These are phyloP conservation scores for Cordyceps cicadae DNA, from an alignment of 2,329 filamentous ascomycete genomes.

Conservation along the genomic window DNA sequence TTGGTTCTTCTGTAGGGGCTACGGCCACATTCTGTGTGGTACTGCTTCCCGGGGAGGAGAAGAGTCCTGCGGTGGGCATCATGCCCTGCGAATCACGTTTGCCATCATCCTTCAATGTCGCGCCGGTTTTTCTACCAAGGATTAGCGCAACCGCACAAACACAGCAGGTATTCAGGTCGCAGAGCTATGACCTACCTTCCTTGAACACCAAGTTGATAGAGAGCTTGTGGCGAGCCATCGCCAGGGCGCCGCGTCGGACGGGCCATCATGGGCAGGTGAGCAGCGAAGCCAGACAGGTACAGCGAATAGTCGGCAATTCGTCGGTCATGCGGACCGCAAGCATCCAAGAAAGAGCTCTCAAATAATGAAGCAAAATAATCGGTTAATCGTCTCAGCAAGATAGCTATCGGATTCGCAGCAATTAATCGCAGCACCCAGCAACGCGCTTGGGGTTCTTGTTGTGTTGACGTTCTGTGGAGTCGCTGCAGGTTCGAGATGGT, in stretches of 20 bases:
- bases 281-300: background rate
- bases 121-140: conserved; percentile 70
- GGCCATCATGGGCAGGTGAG: conserved; percentile 21
- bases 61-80: conserved; percentile 77
- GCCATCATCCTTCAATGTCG: conserved; percentile 69
- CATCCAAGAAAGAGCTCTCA: background rate
- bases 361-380: background rate
- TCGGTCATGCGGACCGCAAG: background rate
- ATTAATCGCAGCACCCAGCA: background rate
- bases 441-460: conserved; percentile 7
- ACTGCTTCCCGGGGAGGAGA: conserved; percentile 64
- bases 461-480: conserved; percentile 10
- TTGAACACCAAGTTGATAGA: conserved; percentile 27
- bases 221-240: conserved; percentile 23
- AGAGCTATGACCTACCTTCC: conserved; percentile 27
- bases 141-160: conserved; percentile 3
- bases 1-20: conserved; percentile 1
- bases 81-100: conserved; percentile 86
- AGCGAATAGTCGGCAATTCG: background rate
- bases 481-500: conserved; percentile 2
- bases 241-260: conserved; percentile 23
- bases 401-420: background rate
- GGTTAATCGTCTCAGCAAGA: background rate
- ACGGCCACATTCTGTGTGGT: conserved; percentile 11
- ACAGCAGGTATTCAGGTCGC: background rate